A percentile compares a stretch with the other conserved stretches of the same genome.
Conservation (phyloP, 2,329 filamentous ascomycete genomes). For the Ophiostoma piceae region DNA sequence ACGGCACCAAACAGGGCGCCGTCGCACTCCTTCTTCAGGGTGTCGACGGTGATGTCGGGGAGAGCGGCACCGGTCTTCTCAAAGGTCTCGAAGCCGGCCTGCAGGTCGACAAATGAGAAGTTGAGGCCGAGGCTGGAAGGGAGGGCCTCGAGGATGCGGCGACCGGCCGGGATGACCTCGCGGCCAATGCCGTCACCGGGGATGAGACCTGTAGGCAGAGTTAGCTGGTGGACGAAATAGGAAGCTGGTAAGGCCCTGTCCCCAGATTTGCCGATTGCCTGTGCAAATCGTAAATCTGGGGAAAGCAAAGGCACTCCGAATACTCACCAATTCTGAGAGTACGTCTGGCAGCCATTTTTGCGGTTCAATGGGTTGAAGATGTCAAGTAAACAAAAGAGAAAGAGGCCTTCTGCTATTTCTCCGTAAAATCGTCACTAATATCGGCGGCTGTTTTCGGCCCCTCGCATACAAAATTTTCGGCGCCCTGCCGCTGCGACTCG, state of each 20-base stretch:
- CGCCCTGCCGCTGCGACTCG: constrained; percentile 5
- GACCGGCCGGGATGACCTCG: constrained; percentile 94
- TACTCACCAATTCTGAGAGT: constrained; percentile 61
- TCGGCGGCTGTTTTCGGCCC: constrained; percentile 20
- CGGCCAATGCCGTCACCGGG: constrained; percentile 97
- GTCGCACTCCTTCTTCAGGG: constrained; percentile 86
- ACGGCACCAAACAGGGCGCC: constrained; percentile 96
- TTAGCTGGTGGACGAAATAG: constrained; percentile 8
- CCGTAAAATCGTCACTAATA: background rate
- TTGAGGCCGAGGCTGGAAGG: constrained; percentile 85
- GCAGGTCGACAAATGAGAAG: constrained; percentile 89
- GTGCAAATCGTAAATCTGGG: constrained; percentile 1
- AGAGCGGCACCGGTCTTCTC: constrained; percentile 82
- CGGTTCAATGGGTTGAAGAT: constrained; percentile 32
- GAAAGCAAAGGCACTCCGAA: background rate
- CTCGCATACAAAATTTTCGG: constrained; percentile 18
- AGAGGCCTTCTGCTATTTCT: background rate
- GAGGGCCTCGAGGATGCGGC: constrained; percentile 85
- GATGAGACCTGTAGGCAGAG: constrained; percentile 67
- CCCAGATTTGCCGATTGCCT: background rate
- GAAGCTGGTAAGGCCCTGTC: background rate
- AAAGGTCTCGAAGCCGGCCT: constrained; percentile 91
- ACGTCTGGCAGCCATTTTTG: constrained; percentile 52
- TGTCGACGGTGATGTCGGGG: constrained; percentile 83
- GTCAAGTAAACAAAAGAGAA: background rate